A percentile compares a stretch with the other conserved stretches of the same genome.
phyloP scores from a whole-genome alignment of 495 filamentous ascomycete genomes.

The Astrocystis sublimbata region DNA sequence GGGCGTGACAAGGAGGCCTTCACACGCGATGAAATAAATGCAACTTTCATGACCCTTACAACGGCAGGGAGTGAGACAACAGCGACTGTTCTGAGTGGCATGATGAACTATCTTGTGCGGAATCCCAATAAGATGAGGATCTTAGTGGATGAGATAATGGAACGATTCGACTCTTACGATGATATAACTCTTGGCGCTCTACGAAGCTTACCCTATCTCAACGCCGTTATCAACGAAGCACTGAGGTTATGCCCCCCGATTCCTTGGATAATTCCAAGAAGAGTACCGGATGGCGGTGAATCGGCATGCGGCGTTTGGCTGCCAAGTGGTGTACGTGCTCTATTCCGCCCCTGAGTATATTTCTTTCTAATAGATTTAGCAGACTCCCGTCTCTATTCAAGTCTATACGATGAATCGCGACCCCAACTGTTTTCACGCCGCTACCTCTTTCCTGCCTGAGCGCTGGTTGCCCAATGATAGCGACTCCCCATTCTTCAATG shows the following conservation, averaged over 20 bases:
- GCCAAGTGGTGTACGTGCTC: slow-evolving; percentile 25
- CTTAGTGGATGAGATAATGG: slow-evolving; percentile 48
- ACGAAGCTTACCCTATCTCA: slow-evolving; percentile 41
- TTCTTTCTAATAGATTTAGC: not conserved
- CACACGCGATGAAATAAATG: slow-evolving; percentile 40
- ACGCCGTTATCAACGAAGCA: slow-evolving; percentile 48
- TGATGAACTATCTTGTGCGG: slow-evolving; percentile 51
- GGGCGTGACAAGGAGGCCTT: slow-evolving; percentile 13
- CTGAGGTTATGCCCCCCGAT: slow-evolving; percentile 42
- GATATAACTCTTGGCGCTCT: slow-evolving; percentile 50
- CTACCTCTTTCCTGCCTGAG: slow-evolving; percentile 37
- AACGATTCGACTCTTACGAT: slow-evolving; percentile 34
- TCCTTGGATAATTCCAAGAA: slow-evolving; percentile 34
- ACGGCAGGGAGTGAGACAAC: slow-evolving; percentile 60
- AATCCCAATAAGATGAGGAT: slow-evolving; percentile 39
- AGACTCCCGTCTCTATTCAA: slow-evolving; percentile 37
- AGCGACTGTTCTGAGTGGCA: slow-evolving; percentile 49
- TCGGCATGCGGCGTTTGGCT: slow-evolving; percentile 35
- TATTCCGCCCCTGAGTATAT: not conserved
- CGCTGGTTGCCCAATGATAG: slow-evolving; percentile 46
- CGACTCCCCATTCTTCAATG: slow-evolving; percentile 26
- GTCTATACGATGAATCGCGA: slow-evolving; percentile 31
- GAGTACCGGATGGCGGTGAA: slow-evolving; percentile 33
- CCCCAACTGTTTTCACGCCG: slow-evolving; percentile 16
- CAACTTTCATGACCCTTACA: slow-evolving; percentile 38